Percentiles rank a stretch among this genome's conserved stretches.
Evolutionary conservation across 2,329 filamentous ascomycete genomes (phyloP).

Genomic region (Xylariomycetidae sp.): DNA sequence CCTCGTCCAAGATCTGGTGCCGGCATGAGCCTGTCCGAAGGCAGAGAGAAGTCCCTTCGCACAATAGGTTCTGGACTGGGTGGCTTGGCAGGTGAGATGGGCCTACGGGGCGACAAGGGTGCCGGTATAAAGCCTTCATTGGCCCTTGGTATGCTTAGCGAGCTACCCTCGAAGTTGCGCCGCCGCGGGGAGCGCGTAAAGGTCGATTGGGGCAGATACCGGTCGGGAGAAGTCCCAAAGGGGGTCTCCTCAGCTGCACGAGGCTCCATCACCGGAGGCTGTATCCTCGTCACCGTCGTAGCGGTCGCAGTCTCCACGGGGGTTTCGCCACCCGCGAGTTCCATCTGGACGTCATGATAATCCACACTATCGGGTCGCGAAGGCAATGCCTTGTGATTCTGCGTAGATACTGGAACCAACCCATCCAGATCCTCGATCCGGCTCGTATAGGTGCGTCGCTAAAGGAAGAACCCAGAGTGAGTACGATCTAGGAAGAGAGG

Average conservation of each 20-base stretch:
- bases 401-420: slow-evolving; percentile 52
- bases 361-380: slow-evolving; percentile 61
- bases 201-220: slow-evolving; percentile 50
- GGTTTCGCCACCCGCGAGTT: slow-evolving; percentile 34
- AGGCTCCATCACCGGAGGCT: slow-evolving; percentile 15
- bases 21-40: slow-evolving; percentile 18
- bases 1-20: slow-evolving; percentile 17
- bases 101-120: slow-evolving; percentile 63
- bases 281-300: slow-evolving; percentile 45
- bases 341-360: slow-evolving; percentile 34
- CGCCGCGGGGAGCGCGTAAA: slow-evolving; percentile 48
- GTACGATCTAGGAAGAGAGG: too few relatives aligned
- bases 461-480: slow-evolving; percentile 2
- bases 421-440: slow-evolving; percentile 83
- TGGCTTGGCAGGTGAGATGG: slow-evolving; percentile 40
- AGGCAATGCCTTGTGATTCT: slow-evolving; percentile 72
- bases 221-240: too few relatives aligned
- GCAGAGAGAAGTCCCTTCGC: slow-evolving; percentile 31
- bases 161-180: slow-evolving; percentile 28
- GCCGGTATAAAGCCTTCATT: slow-evolving; percentile 63
- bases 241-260: too few relatives aligned
- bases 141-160: slow-evolving; percentile 41
- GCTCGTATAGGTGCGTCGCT: slow-evolving; percentile 86
- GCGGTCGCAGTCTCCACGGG: slow-evolving; percentile 43
- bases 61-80: slow-evolving; percentile 29